Evolutionary conservation across 176 grass and related monocot species (phyloP), one percentile per base, ranked within the genome.

Genomic region (Triticum dicoccoides): DNA sequence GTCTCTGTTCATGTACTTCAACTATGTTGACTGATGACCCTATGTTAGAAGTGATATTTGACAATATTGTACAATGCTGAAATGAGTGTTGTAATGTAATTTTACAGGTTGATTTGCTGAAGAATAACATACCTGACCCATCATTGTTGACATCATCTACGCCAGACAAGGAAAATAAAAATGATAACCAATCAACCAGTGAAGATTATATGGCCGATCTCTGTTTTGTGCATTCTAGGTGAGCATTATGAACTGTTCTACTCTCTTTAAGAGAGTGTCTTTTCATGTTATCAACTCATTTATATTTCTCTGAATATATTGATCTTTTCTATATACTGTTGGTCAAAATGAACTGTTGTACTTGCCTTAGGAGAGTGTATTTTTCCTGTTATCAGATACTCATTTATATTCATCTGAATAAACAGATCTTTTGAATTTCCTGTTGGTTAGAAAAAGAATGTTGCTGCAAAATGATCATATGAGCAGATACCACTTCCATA

Each of bases 221-320:
- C 79, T 92, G 89, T 87, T 98, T 98, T 91, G 89, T 95, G 30
- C 96, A 98, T 94, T 61, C 96, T 58, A 95, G 94, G 96, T 95
- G 27, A 85, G 77, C 23, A 85, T 74, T 67, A 18, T 76, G 35
- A 21, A 62, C 13, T 79, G 45, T 38, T 73, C 29, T 63, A 35
- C 42, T 67, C 65, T 45, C 13, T 9, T 25, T 73, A 29, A 29
- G 3, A 21, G 38, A 47, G 44, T 5, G n/a, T 9, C 3, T 21
- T 17, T 5, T 73, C 2, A 4, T 62, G 5, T 63, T 63, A 82
- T 13, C 3, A 38, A 10, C 1, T 71, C 63, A 74, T 80, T 82
- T 69, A 9, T 45, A 0, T 86, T 80, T 49, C 51, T 29, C 0
- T 63, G 38, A 71, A 70, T 15, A 29, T 29, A 29, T 29, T 29